A percentile compares a stretch with the other conserved stretches of the same genome.
phyloP scores from a whole-genome alignment of 202 grass and related monocot species.

The Musa balbisiana region DNA sequence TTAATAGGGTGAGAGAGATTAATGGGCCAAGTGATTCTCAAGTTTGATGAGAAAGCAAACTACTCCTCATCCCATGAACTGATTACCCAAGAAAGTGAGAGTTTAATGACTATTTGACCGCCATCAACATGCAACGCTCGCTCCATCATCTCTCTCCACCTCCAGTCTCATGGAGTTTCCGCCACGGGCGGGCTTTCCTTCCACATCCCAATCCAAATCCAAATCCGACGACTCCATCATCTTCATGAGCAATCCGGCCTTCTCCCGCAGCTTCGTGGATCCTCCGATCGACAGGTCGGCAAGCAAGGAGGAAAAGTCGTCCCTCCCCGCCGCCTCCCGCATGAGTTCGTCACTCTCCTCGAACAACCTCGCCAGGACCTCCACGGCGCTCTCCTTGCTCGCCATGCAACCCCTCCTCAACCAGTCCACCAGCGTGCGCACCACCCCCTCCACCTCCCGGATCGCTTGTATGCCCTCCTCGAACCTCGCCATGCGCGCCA shows the following conservation, averaged over 20 bases:
- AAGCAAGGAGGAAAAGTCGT: not conserved
- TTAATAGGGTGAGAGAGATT: no score
- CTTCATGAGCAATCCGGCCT: constrained; percentile 11
- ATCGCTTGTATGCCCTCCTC: constrained; percentile 18
- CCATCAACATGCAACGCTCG: no score
- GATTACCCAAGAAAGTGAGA: no score
- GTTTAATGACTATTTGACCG: no score
- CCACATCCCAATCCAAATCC: not conserved
- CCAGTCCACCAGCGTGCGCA: not conserved
- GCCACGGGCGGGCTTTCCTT: not conserved
- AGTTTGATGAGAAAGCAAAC: no score
- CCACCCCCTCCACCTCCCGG: not conserved
- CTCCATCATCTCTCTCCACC: no score
- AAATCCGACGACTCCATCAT: not conserved
- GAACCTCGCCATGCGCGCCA: constrained; percentile 15
- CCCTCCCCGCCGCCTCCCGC: not conserved
- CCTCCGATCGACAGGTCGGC: constrained; percentile 12
- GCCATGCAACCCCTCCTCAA: not conserved
- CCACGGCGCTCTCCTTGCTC: constrained; percentile 11
- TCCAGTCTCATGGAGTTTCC: no score
- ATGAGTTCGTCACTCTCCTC: not conserved
- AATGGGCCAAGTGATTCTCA: no score
- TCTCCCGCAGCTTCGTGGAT: constrained; percentile 6
- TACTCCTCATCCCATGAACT: no score
- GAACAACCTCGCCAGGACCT: constrained; percentile 12